Conservation (phyloP, 2,329 filamentous ascomycete species). For the Teratosphaeria zuluensis region DNA sequence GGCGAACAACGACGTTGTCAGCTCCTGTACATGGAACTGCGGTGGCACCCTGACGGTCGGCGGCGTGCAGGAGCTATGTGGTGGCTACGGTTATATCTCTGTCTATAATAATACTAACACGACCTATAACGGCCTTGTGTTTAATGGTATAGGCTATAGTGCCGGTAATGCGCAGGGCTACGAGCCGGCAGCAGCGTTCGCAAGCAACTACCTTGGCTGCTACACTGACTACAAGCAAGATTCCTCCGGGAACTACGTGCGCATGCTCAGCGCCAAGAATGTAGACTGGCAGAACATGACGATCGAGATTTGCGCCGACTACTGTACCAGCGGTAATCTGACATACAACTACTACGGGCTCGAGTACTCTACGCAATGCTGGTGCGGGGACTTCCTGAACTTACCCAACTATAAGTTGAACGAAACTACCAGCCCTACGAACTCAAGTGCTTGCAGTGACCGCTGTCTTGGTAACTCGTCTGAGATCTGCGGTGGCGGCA, state of each 20-base stretch:
- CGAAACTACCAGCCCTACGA: slow-evolving; percentile 8
- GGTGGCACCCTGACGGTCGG: slow-evolving; percentile 19
- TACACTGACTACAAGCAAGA: slow-evolving; percentile 13
- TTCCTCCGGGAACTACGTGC: slow-evolving; percentile 1
- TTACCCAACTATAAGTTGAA: slow-evolving; percentile 6
- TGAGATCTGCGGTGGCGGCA: slow-evolving; percentile 23
- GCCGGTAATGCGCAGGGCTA: slow-evolving; percentile 10
- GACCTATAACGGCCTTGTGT: slow-evolving; percentile 1
- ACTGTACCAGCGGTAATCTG: slow-evolving; percentile 11
- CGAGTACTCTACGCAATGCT: slow-evolving; percentile 24
- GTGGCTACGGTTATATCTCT: slow-evolving; percentile 21
- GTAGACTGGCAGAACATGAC: slow-evolving; percentile 16
- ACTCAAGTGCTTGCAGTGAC: slow-evolving; percentile 16
- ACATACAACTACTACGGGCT: slow-evolving; percentile 23
- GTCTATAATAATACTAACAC: slow-evolving; percentile 26
- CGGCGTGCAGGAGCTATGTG: slow-evolving; percentile 19
- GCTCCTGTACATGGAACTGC: slow-evolving; percentile 17
- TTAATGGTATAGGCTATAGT: slow-evolving; percentile 13
- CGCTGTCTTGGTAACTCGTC: slow-evolving; percentile 16
- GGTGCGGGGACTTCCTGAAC: slow-evolving; percentile 18
- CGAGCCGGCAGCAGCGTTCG: slow-evolving; percentile 12
- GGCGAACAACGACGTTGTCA: slow-evolving; percentile 7
- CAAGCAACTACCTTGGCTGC: slow-evolving; percentile 23
- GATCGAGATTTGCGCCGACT: slow-evolving; percentile 18
- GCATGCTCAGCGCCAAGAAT: slow-evolving; percentile 14